phyloP scores from a whole-genome alignment of 1,284 basidiomycete genomes.

The Cronartium quercuum region DNA sequence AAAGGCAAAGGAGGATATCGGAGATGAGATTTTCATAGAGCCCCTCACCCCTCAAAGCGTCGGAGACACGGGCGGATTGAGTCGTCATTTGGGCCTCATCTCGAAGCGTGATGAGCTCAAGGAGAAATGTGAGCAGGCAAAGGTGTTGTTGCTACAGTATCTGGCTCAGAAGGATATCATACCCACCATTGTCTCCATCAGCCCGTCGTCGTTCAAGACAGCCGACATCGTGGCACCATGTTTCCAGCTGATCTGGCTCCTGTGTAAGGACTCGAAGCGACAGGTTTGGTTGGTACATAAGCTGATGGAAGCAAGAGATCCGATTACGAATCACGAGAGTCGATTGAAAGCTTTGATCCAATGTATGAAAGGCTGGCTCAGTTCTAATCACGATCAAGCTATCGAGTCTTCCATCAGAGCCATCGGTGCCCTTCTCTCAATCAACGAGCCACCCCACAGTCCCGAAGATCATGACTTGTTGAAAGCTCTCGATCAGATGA shows the following conservation, averaged over 20 bases:
- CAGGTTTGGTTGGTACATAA: slow-evolving; percentile 26
- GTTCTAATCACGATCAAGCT: slow-evolving; percentile 28
- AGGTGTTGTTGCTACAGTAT: slow-evolving; percentile 1
- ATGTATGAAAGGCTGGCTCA: slow-evolving; percentile 25
- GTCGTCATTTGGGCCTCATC: slow-evolving; percentile 15
- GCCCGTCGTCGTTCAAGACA: not conserved
- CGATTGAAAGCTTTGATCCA: slow-evolving; percentile 13
- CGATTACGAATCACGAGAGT: slow-evolving; percentile 7
- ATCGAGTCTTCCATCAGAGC: slow-evolving; percentile 23
- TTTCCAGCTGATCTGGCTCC: slow-evolving; percentile 34
- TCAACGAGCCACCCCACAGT: slow-evolving; percentile 30
- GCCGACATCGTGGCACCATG: slow-evolving; percentile 27
- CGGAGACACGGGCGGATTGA: slow-evolving; percentile 4
- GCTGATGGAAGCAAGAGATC: slow-evolving; percentile 32
- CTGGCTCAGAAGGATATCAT: slow-evolving; percentile 11
- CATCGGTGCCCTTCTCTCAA: slow-evolving; percentile 27
- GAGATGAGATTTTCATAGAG: not conserved
- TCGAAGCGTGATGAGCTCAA: slow-evolving; percentile 28
- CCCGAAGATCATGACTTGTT: slow-evolving; percentile 18
- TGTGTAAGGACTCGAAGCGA: slow-evolving; percentile 31
- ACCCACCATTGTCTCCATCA: slow-evolving; percentile 13
- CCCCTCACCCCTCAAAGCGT: not conserved
- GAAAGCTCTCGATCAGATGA: slow-evolving; percentile 25
- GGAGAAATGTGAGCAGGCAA: slow-evolving; percentile 28
- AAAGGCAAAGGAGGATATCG: not conserved